These are phyloP conservation scores for Neurospora sp. DNA, from an alignment of 495 filamentous ascomycete genomes.

Conservation along the genomic window DNA sequence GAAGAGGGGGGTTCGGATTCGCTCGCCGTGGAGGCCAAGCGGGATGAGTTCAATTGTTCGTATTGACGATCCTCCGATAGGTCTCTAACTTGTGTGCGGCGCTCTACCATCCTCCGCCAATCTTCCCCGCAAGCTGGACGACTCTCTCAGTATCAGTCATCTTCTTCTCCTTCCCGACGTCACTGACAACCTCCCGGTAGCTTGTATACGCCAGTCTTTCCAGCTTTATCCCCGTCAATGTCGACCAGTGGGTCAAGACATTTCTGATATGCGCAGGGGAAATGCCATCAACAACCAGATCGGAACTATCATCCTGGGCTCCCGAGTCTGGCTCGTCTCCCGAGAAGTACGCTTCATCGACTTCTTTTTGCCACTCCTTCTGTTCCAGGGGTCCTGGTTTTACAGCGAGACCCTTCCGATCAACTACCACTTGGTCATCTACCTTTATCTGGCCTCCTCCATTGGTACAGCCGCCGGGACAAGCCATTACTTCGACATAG, in stretches of 20 bases:
- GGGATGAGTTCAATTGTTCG: constrained; percentile 20
- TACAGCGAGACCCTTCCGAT: constrained; percentile 30
- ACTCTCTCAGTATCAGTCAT: constrained; percentile 65
- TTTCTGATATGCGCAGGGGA: constrained; percentile 45
- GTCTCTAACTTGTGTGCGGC: constrained; percentile 4
- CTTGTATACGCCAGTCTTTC: constrained; percentile 73
- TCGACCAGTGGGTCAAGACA: constrained; percentile 62
- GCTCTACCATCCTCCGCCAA: constrained; percentile 83
- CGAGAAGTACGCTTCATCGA: constrained; percentile 94
- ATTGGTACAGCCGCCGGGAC: constrained; percentile 94
- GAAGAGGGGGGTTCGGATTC: constrained; percentile 60
- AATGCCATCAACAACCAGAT: constrained; percentile 45
- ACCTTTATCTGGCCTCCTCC: constrained; percentile 91
- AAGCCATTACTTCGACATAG: constrained; percentile 98
- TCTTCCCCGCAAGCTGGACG: constrained; percentile 81
- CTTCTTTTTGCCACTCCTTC: constrained; percentile 72
- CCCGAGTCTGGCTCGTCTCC: constrained; percentile 47
- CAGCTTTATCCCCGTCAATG: constrained; percentile 54
- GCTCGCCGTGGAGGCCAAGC: constrained; percentile 27
- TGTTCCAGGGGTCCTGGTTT: constrained; percentile 63
- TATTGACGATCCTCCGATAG: not conserved
- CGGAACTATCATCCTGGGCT: constrained; percentile 10
- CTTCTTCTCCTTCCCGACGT: constrained; percentile 68
- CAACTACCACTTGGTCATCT: constrained; percentile 54
- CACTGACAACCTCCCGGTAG: constrained; percentile 86